Conservation (phyloP, 2,329 filamentous ascomycete genomes). For the Ophiocordyceps camponoti-floridani region DNA sequence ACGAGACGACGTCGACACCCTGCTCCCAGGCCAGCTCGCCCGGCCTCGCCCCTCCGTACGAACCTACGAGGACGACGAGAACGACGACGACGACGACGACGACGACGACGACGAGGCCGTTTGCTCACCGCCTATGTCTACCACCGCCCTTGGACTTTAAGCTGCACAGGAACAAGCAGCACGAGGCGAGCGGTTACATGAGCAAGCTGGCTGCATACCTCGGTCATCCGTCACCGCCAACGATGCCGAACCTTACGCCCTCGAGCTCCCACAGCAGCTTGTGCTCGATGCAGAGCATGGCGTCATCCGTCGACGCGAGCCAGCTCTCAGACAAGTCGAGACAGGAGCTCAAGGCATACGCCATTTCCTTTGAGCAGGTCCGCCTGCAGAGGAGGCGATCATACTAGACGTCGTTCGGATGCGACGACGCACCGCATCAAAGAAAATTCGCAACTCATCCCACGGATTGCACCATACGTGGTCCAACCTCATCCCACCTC, state of each 20-base stretch:
- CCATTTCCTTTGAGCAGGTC: slow-evolving; percentile 74
- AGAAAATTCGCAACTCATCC: slow-evolving; percentile 4
- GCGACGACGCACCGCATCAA: not conserved
- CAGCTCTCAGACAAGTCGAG: slow-evolving; percentile 59
- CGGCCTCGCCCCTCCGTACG: slow-evolving; percentile 22
- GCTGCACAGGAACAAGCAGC: slow-evolving; percentile 30
- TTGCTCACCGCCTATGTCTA: slow-evolving; percentile 41
- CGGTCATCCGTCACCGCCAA: slow-evolving; percentile 3
- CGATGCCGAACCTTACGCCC: slow-evolving; percentile 33
- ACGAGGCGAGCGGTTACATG: slow-evolving; percentile 22
- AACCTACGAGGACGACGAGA: no score
- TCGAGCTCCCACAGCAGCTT: slow-evolving; percentile 77
- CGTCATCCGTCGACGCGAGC: slow-evolving; percentile 31
- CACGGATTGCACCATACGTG: slow-evolving; percentile 2
- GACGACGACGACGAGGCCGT: slow-evolving; percentile 14
- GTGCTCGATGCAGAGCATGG: slow-evolving; percentile 54
- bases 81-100: no score
- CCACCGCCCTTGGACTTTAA: slow-evolving; percentile 58
- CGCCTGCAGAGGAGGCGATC: slow-evolving; percentile 41
- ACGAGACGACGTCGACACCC: slow-evolving; percentile 50
- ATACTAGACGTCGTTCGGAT: slow-evolving; percentile 18
- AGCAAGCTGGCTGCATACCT: slow-evolving; percentile 11
- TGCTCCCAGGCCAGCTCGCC: slow-evolving; percentile 42
- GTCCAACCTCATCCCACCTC: slow-evolving; percentile 6
- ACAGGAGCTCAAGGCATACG: slow-evolving; percentile 69